Evolutionary conservation across 2,329 filamentous ascomycete species (phyloP).

Genomic region (Nigrospora oryzae): DNA sequence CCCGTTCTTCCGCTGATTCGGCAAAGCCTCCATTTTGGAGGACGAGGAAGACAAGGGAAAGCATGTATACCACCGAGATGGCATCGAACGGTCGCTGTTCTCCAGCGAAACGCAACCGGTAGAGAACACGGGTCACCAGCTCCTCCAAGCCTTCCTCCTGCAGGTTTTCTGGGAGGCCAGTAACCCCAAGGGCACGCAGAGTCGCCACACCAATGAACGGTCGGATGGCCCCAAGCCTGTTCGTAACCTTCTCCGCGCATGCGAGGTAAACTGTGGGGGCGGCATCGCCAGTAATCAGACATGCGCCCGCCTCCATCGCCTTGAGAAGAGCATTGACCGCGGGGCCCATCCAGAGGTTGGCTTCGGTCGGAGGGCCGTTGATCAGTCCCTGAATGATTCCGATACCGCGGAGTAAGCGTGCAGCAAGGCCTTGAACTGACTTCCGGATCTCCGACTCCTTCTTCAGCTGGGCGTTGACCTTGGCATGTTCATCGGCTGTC

Average conservation of each 20-base stretch:
- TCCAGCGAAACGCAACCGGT: conserved; percentile 79
- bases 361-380: conserved; percentile 80
- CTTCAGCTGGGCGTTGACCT: conserved; percentile 81
- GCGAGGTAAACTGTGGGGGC: conserved; percentile 72
- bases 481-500: conserved; percentile 77
- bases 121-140: conserved; percentile 80
- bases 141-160: conserved; percentile 75
- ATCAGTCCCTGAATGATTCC: conserved; percentile 79
- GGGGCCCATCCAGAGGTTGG: conserved; percentile 78
- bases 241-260: conserved; percentile 67
- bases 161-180: conserved; percentile 62
- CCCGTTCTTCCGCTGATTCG: conserved; percentile 64
- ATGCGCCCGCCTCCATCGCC: conserved; percentile 71
- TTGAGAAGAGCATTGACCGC: conserved; percentile 67
- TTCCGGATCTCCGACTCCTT: conserved; percentile 77
- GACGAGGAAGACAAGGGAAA: conserved; percentile 74
- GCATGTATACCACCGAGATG: conserved; percentile 77
- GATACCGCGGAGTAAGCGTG: conserved; percentile 70
- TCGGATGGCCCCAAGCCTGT: conserved; percentile 66
- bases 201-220: conserved; percentile 84
- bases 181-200: conserved; percentile 67
- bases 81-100: conserved; percentile 92
- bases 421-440: conserved; percentile 61
- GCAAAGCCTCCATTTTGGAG: conserved; percentile 74
- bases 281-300: conserved; percentile 70